These are phyloP conservation scores for Chalciporus sp. DNA, from an alignment of 1,284 basidiomycete species.

Conservation along the genomic window DNA sequence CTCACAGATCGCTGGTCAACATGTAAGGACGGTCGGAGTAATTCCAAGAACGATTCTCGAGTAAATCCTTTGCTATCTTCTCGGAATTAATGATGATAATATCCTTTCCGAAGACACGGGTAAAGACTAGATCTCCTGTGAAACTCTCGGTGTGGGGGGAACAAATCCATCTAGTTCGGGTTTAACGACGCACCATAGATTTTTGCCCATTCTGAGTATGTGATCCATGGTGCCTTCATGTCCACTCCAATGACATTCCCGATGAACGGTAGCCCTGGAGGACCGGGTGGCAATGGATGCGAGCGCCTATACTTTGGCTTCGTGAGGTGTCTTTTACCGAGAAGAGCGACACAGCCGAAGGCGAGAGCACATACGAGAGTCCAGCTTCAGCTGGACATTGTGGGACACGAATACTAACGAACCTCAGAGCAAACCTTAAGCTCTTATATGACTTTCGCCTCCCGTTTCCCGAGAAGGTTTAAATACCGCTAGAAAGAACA, in stretches of 20 bases:
- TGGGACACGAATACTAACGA: too few relatives aligned
- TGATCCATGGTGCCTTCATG: not conserved
- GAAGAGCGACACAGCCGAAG: too few relatives aligned
- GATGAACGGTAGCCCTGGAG: not conserved
- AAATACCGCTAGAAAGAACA: too few relatives aligned
- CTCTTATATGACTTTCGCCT: too few relatives aligned
- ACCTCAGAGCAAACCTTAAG: too few relatives aligned
- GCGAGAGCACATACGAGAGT: too few relatives aligned
- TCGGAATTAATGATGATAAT: constrained; percentile 4
- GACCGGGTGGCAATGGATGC: constrained; percentile 1
- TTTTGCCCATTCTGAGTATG: constrained; percentile 5
- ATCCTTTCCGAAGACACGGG: constrained; percentile 3
- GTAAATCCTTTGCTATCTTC: not conserved
- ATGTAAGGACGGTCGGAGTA: not conserved
- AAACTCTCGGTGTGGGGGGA: not conserved
- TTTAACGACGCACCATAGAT: not conserved
- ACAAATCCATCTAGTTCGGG: too few relatives aligned
- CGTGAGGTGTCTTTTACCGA: constrained; percentile 13
- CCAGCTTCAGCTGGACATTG: too few relatives aligned
- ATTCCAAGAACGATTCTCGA: not conserved
- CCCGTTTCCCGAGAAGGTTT: too few relatives aligned
- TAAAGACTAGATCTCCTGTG: constrained; percentile 8
- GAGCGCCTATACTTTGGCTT: constrained; percentile 9
- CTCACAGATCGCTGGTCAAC: not conserved
- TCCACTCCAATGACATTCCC: not conserved